phyloP scores from a whole-genome alignment of 345 rosid genomes.

The Acer yangbiense region DNA sequence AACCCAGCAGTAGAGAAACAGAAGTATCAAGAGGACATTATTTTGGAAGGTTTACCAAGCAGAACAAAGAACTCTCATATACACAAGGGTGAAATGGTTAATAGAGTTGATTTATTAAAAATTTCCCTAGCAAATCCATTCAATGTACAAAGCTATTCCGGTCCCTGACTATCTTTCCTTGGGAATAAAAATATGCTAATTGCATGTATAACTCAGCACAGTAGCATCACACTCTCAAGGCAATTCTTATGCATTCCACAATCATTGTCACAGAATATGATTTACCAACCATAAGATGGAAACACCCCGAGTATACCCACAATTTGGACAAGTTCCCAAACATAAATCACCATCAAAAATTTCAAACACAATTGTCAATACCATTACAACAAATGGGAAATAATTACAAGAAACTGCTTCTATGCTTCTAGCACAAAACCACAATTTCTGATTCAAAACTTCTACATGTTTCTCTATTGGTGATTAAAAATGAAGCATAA shows the following conservation, averaged over 20 bases:
- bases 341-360: neutral
- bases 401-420: neutral
- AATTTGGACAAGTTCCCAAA: neutral
- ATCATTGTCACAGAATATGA: neutral
- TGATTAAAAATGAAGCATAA: neutral
- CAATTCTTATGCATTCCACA: neutral
- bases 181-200: neutral
- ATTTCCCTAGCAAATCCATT: no score
- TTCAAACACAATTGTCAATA: neutral
- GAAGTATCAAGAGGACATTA: constrained; percentile 17
- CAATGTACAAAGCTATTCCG: neutral
- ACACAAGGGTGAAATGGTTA: no score
- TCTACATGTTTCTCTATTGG: neutral
- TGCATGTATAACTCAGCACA: neutral
- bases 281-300: neutral
- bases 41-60: neutral
- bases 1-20: neutral
- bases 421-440: constrained; percentile 1
- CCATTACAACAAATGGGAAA: neutral
- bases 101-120: no score
- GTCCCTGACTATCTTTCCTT: neutral
- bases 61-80: no score
- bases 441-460: neutral
- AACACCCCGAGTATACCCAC: neutral
- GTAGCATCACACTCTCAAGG: neutral